Conservation (phyloP, 441 rosid genomes). For the Populus hybrid region DNA sequence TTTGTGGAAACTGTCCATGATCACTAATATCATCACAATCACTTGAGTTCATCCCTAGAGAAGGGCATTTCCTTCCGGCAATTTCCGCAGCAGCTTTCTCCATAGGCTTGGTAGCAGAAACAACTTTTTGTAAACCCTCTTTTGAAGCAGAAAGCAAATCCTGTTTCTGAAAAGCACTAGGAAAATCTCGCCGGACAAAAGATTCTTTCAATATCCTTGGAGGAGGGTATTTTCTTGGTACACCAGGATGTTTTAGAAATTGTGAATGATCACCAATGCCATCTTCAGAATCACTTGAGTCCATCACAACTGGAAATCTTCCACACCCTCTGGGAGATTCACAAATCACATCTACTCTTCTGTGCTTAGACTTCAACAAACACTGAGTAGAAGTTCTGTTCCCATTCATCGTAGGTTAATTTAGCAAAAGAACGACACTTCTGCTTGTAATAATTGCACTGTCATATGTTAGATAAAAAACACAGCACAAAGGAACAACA, state of each 20-base stretch:
- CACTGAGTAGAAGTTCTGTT: not conserved
- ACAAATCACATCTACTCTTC: slow-evolving; percentile 15
- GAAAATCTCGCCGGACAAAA: not conserved
- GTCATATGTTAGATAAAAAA: too few relatives aligned
- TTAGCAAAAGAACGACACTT: too few relatives aligned
- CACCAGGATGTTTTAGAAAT: not conserved
- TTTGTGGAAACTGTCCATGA: too few relatives aligned
- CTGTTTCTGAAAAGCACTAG: not conserved
- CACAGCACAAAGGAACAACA: too few relatives aligned
- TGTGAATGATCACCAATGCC: not conserved
- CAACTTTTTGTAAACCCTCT: too few relatives aligned
- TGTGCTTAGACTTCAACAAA: not conserved
- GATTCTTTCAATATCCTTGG: not conserved
- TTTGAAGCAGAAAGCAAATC: not conserved
- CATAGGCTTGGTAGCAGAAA: too few relatives aligned
- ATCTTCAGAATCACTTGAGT: not conserved
- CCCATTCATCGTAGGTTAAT: too few relatives aligned
- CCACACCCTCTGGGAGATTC: slow-evolving; percentile 54
- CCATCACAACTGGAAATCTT: slow-evolving; percentile 8
- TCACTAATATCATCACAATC: too few relatives aligned
- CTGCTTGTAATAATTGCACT: too few relatives aligned
- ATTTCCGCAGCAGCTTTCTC: too few relatives aligned
- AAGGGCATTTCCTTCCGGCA: too few relatives aligned
- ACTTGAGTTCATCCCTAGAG: too few relatives aligned
- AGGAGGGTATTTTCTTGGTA: not conserved